Conservation (phyloP, 305 asterid genomes). For the Fraxinus ornus region DNA sequence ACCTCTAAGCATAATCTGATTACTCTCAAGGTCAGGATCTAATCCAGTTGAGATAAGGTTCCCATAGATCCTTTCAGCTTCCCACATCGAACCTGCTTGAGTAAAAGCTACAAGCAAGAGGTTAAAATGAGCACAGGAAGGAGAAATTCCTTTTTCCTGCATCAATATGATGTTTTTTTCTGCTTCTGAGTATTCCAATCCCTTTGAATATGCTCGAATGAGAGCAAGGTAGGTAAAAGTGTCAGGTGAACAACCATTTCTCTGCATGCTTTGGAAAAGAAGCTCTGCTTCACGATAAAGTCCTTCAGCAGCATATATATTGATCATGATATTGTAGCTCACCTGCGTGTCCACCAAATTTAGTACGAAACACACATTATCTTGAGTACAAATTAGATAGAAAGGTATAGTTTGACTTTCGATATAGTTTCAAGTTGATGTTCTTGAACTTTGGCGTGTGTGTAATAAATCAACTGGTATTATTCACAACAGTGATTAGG, state of each 20-base stretch:
- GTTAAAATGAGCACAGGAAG: conserved; percentile 62
- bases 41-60: conserved; percentile 39
- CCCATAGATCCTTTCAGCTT: conserved; percentile 59
- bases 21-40: conserved; percentile 53
- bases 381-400: not conserved
- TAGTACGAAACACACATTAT: not conserved
- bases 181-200: conserved; percentile 48
- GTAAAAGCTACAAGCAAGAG: conserved; percentile 52
- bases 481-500: not conserved
- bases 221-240: conserved; percentile 63
- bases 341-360: conserved; percentile 43
- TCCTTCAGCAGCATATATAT: conserved; percentile 57
- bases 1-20: conserved; percentile 64
- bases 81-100: conserved; percentile 53
- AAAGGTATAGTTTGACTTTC: not conserved
- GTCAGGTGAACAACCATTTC: conserved; percentile 50
- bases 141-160: conserved; percentile 62
- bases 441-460: not conserved
- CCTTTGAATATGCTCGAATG: conserved; percentile 56
- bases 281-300: conserved; percentile 60
- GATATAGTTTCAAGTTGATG: not conserved
- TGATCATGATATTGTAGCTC: conserved; percentile 70
- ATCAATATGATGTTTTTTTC: conserved; percentile 50
- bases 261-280: conserved; percentile 54
- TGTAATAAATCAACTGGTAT: not conserved